A percentile compares a stretch with the other conserved stretches of the same genome.
These are phyloP conservation scores for Trypanosoma boissoni DNA, from an alignment of 208 protist genomes.

Conservation along the genomic window DNA sequence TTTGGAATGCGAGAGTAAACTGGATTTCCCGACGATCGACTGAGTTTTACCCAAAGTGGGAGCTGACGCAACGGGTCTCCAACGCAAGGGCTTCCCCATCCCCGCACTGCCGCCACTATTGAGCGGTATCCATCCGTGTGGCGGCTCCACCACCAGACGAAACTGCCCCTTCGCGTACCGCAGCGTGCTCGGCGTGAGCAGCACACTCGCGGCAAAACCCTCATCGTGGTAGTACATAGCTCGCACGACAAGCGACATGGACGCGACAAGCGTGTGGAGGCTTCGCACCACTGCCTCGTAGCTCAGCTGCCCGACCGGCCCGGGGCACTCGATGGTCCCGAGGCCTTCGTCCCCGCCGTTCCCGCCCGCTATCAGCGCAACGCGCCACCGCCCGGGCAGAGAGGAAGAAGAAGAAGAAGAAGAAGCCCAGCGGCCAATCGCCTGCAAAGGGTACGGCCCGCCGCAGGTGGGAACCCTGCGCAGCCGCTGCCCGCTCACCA, in stretches of 20 bases:
- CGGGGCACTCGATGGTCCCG: slow-evolving; percentile 3
- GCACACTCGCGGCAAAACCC: slow-evolving; percentile 9
- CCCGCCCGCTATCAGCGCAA: not conserved
- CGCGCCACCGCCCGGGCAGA: too few species aligned
- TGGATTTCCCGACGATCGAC: not conserved
- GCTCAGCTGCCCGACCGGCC: not conserved
- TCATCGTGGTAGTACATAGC: slow-evolving; percentile 51
- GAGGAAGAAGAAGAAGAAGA: too few species aligned
- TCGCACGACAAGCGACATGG: slow-evolving; percentile 19
- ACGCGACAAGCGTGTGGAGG: not conserved
- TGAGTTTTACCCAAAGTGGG: too few species aligned
- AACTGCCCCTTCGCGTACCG: slow-evolving; percentile 1
- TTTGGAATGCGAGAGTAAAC: not conserved
- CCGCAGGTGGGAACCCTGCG: not conserved
- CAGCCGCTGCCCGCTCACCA: not conserved
- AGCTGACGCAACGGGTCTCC: too few species aligned
- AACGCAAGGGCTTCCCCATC: not conserved
- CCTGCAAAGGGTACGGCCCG: too few species aligned
- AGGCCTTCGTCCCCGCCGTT: slow-evolving; percentile 3
- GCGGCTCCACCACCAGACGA: slow-evolving; percentile 9
- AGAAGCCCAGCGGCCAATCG: not conserved
- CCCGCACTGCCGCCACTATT: not conserved
- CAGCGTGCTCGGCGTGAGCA: slow-evolving; percentile 18
- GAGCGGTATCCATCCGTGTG: not conserved
- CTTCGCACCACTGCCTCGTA: slow-evolving; percentile 1